Base-by-base conservation (phyloP, 2,329 filamentous ascomycete species). In the Trichoderma arundinaceum region DNA sequence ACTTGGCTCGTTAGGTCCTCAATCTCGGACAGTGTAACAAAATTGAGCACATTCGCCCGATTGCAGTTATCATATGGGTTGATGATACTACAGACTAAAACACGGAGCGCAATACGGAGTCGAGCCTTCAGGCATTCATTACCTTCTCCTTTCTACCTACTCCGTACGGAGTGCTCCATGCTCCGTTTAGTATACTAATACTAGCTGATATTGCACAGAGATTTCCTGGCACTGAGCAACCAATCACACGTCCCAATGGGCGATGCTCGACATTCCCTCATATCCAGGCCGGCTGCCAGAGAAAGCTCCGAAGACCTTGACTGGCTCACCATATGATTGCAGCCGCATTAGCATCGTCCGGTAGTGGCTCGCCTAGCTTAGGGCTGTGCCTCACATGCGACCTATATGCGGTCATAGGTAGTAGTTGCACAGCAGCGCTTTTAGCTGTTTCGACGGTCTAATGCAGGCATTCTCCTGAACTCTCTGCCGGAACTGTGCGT, bases 371-470 rank as follows among this genome's bases (percentile, higher is more conserved):
- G 32, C 41, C 56, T 59, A 28, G 17, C 15, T 48, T 38, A 59
- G 32, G 13, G 56, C 41, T 59, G 7, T 38, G 32, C 41, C 38
- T 59, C 56, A 48, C 38, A 59, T 12, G 32, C 17, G 48, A 43
- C 41, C 32, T 19, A 1, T 8, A 52, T 35, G 28, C 28, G 9
- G 49, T 15, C 48, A n/a, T 22, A 51, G 13, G 48, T 12, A 19
- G 48, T 51, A 6, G 28, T 33, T 33, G 22, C 22, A 28, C 22
- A 28, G 22, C 22, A 28, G 2, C 22, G 22, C 22, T 28, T 7
- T 51, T 51, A 33, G 48, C 28, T 46, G 54, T 46, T 58, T 58
- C 41, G 41, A 46, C 17, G 35, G 9, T 15, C 52, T 28, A 59
- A 48, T 38, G 56, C 56, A 35, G 33, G 28, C 32, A 59, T 48